phyloP scores from a whole-genome alignment of 345 rosid species.

The Ricinus communis region DNA sequence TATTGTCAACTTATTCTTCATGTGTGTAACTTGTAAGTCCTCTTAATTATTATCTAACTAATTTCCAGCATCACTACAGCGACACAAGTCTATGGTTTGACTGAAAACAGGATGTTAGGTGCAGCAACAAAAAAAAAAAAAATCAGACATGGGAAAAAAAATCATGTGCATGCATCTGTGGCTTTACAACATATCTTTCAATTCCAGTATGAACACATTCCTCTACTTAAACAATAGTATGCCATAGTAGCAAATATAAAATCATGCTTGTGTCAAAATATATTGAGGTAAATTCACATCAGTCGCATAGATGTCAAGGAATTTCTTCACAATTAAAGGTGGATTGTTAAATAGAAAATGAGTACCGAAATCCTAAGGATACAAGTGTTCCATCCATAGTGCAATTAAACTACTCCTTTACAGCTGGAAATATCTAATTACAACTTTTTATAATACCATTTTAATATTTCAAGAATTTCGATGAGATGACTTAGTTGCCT shows the following conservation, averaged over 20 bases:
- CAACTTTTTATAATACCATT: neutral
- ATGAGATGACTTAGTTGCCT: neutral
- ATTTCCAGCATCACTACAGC: neutral
- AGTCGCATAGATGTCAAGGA: neutral
- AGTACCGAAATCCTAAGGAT: neutral
- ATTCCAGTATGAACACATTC: neutral
- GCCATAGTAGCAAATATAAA: too few relatives aligned
- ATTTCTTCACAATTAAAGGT: too few relatives aligned
- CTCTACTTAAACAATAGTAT: neutral
- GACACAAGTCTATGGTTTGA: neutral
- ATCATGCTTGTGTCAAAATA: neutral
- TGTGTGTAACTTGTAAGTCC: neutral
- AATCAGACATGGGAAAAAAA: neutral
- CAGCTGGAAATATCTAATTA: neutral
- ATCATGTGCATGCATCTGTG: neutral
- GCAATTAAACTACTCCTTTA: neutral
- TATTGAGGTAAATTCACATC: neutral
- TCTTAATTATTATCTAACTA: neutral
- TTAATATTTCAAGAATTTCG: neutral
- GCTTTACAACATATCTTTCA: neutral
- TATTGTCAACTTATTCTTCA: too few relatives aligned
- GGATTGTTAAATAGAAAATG: too few relatives aligned
- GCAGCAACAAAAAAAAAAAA: too few relatives aligned
- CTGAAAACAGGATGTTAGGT: too few relatives aligned
- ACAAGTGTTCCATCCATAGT: neutral